Conservation (phyloP, 306 rosid genomes). For the Ammopiptanthus mongolicus region DNA sequence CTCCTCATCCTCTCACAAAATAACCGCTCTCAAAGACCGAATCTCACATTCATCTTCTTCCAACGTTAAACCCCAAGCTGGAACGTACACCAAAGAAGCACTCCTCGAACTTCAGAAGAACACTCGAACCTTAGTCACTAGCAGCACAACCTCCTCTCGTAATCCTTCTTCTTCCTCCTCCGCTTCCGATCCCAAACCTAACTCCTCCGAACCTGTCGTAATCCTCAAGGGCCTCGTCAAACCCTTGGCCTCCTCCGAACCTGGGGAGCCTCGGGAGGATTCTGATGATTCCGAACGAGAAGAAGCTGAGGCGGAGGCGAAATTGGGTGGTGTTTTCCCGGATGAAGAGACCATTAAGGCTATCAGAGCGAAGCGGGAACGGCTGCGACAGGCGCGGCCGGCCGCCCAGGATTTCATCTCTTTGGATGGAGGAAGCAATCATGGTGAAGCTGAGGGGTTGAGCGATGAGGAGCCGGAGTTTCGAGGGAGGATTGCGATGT, state of each 20-base stretch:
- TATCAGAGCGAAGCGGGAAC: slow-evolving; percentile 72
- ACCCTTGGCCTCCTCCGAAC: slow-evolving; percentile 33
- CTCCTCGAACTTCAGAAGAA: slow-evolving; percentile 94
- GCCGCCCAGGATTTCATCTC: slow-evolving; percentile 78
- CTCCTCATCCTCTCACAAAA: slow-evolving; percentile 65
- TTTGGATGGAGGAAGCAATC: slow-evolving; percentile 85
- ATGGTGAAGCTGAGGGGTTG: slow-evolving; percentile 80
- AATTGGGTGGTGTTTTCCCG: slow-evolving; percentile 46
- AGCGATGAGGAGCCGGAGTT: slow-evolving; percentile 92
- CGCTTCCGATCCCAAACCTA: slow-evolving; percentile 48
- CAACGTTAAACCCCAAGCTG: slow-evolving; percentile 91
- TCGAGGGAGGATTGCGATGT: slow-evolving; percentile 67
- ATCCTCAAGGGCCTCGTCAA: slow-evolving; percentile 70
- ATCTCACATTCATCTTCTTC: slow-evolving; percentile 47
- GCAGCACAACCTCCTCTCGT: slow-evolving; percentile 30
- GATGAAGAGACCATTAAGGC: slow-evolving; percentile 72
- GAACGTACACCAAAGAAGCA: slow-evolving; percentile 80
- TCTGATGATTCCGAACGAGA: slow-evolving; percentile 47
- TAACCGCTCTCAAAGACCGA: slow-evolving; percentile 65
- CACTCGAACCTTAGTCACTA: slow-evolving; percentile 68
- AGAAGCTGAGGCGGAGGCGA: slow-evolving; percentile 36
- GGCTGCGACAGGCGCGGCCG: slow-evolving; percentile 59
- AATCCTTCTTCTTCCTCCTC: slow-evolving; percentile 26
- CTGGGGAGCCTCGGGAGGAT: slow-evolving; percentile 18
- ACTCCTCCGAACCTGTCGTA: slow-evolving; percentile 63